These are phyloP conservation scores for Parastagonospora avenae DNA, from an alignment of 2,329 filamentous ascomycete species.

Conservation along the genomic window DNA sequence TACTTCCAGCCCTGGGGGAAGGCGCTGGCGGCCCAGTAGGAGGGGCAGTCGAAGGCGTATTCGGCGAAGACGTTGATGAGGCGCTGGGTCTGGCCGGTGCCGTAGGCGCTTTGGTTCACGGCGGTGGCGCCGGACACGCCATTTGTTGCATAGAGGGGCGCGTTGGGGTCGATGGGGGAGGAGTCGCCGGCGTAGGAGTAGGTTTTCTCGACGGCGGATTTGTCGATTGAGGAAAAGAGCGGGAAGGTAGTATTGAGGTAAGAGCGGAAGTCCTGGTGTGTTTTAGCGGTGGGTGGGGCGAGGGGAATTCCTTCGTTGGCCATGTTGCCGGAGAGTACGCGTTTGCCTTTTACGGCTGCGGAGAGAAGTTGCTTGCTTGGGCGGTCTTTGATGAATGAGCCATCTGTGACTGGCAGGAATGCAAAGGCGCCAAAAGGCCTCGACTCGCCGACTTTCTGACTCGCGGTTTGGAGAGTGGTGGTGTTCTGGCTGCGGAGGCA, in stretches of 20 bases:
- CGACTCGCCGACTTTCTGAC: slow-evolving; percentile 37
- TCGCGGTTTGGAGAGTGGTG: slow-evolving; percentile 34
- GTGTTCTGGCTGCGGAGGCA: slow-evolving; percentile 37
- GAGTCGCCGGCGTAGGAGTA: slow-evolving; percentile 38
- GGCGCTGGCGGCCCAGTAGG: slow-evolving; percentile 48
- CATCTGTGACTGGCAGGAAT: slow-evolving; percentile 50
- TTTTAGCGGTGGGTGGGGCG: slow-evolving; percentile 34
- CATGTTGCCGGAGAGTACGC: slow-evolving; percentile 40
- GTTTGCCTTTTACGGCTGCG: slow-evolving; percentile 31
- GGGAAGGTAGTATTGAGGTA: slow-evolving; percentile 40
- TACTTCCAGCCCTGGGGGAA: slow-evolving; percentile 42
- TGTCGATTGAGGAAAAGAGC: slow-evolving; percentile 41
- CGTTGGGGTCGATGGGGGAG: slow-evolving; percentile 22
- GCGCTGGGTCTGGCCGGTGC: slow-evolving; percentile 42
- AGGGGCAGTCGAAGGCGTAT: slow-evolving; percentile 51
- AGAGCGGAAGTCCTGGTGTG: slow-evolving; percentile 34
- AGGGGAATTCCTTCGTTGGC: slow-evolving; percentile 50
- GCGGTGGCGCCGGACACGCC: slow-evolving; percentile 29
- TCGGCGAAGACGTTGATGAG: slow-evolving; percentile 53
- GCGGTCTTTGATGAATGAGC: slow-evolving; percentile 45
- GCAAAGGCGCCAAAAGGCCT: slow-evolving; percentile 49
- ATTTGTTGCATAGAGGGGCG: slow-evolving; percentile 32
- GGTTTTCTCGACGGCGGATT: slow-evolving; percentile 28
- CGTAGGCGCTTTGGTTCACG: slow-evolving; percentile 36
- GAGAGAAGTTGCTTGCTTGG: slow-evolving; percentile 35